Evolutionary conservation across 2,329 filamentous ascomycete genomes (phyloP), one percentile per base, ranked within the genome.

Genomic region (Lecanosticta acicola): DNA sequence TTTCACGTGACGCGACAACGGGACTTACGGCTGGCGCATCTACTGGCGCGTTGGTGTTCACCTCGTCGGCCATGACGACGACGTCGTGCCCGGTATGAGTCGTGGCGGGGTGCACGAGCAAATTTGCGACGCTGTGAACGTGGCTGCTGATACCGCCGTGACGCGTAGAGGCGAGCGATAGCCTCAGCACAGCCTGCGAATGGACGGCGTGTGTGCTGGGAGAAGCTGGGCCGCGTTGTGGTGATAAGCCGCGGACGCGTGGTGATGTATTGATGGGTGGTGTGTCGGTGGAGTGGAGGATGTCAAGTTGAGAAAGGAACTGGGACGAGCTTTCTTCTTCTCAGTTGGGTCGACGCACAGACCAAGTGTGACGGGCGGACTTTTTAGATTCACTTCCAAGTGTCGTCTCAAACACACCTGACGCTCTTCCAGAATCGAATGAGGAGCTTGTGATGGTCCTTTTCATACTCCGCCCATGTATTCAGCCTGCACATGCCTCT

Each of bases 61-160:
- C 45, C 48, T 60, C 61, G 38, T 66, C 63, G 38, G 59, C 56
- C 63, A 66, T 66, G 38, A 46, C 48, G 46, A 14, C 34, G 40
- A 36, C 48, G 43, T 44, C 39, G 42, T 47, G 49, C 24, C 24
- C 7, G 7, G 43, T 43, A 48, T 34, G 43, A 17, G 17, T 20
- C 20, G 39, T 35, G 33, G 39, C 37, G 29, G 48, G 36, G 46
- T 40, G 49, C 46, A 48, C 45, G 47, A 43, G 44, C 50, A 35
- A 45, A 43, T 56, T 53, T 54, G 51, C 52, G 53, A 57, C 57
- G 55, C 55, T 55, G 46, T 48, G 48, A 45, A 37, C 41, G 39
- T 40, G 45, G 44, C 37, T 46, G 43, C 42, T 45, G 24, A 29
- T 29, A 29, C 24, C 24, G 11, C 24, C 7, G 44, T 41, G 33